phyloP scores from a whole-genome alignment of 2,329 filamentous ascomycete genomes.

The Daldinia eschscholtzii region DNA sequence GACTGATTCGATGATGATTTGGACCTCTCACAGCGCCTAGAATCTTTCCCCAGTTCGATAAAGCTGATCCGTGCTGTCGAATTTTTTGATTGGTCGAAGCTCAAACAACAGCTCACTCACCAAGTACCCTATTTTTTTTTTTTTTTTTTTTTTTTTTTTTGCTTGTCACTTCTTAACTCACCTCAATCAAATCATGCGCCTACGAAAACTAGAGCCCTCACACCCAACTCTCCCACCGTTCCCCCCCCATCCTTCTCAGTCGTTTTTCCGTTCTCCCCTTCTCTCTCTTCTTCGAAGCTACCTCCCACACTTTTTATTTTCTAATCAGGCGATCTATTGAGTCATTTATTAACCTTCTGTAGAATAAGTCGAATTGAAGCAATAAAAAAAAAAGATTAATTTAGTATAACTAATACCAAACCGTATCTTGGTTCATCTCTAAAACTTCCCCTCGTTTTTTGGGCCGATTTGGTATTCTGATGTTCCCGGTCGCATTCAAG shows the following conservation, averaged over 20 bases:
- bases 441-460: slow-evolving; percentile 38
- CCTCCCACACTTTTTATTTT: slow-evolving; percentile 46
- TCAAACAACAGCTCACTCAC: slow-evolving; percentile 45
- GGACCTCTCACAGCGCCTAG: slow-evolving; percentile 44
- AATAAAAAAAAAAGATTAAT: slow-evolving; percentile 32
- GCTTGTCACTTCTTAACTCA: slow-evolving; percentile 40
- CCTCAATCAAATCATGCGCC: slow-evolving; percentile 50
- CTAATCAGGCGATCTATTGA: slow-evolving; percentile 48
- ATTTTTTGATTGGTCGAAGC: slow-evolving; percentile 59
- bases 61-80: slow-evolving; percentile 43
- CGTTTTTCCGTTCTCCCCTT: slow-evolving; percentile 47
- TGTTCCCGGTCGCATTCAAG: slow-evolving; percentile 46
- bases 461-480: slow-evolving; percentile 37
- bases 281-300: slow-evolving; percentile 44
- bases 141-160: slow-evolving; percentile 33
- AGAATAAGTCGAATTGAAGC: slow-evolving; percentile 31
- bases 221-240: slow-evolving; percentile 45
- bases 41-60: slow-evolving; percentile 46
- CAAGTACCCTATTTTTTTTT: slow-evolving; percentile 29
- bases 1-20: slow-evolving; percentile 44
- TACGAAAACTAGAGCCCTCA: slow-evolving; percentile 43
- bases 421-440: slow-evolving; percentile 29
- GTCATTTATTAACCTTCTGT: slow-evolving; percentile 44
- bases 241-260: slow-evolving; percentile 31
- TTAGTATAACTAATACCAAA: slow-evolving; percentile 39